These are phyloP conservation scores for Hypoxylon sp. DNA, from an alignment of 2,329 filamentous ascomycete genomes.

Conservation along the genomic window DNA sequence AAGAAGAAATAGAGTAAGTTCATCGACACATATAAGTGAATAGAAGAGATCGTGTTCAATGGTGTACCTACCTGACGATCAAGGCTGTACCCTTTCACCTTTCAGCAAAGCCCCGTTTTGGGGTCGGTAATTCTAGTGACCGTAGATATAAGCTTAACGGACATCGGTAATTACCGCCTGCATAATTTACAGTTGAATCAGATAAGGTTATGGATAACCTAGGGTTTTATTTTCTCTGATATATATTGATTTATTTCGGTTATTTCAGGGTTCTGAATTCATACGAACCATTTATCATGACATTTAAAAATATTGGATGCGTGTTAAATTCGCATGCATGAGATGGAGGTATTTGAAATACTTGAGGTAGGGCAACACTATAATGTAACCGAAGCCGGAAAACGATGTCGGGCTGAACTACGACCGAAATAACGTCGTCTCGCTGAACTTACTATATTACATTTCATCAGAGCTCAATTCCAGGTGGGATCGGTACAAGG, in stretches of 20 bases:
- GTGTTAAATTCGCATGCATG: too few species aligned
- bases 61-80: neutral
- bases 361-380: too few species aligned
- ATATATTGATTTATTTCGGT: too few species aligned
- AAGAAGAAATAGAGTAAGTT: neutral
- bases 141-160: conserved; percentile 28
- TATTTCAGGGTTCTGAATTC: too few species aligned
- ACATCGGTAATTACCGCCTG: conserved; percentile 4
- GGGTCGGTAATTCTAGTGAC: conserved; percentile 13
- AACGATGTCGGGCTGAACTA: conserved; percentile 1
- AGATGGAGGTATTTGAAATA: too few species aligned
- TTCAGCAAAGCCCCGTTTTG: neutral
- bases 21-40: neutral
- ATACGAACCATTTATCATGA: too few species aligned
- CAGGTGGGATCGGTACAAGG: too few species aligned
- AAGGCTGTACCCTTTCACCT: conserved; percentile 1
- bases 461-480: too few species aligned
- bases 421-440: conserved; percentile 7
- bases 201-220: neutral
- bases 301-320: too few species aligned
- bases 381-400: conserved; percentile 21
- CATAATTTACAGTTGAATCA: neutral
- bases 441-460: too few species aligned
- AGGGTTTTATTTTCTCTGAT: too few species aligned
- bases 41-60: neutral